Evolutionary conservation across 164 flowering plant species (phyloP).

Genomic region (Vitis vinifera): DNA sequence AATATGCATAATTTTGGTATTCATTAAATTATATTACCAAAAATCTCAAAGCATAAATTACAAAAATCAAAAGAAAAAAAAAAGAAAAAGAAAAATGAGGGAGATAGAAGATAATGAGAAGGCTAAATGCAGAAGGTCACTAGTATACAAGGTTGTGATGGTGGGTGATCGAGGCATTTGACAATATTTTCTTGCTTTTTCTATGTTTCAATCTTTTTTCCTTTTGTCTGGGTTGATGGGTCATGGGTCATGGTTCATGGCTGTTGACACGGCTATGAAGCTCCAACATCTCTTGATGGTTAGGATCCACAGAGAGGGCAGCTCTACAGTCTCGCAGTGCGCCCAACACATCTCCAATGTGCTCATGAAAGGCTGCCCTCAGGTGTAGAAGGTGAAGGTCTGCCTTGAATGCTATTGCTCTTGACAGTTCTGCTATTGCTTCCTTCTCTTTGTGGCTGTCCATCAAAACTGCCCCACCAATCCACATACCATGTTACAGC

Average conservation of each 20-base stretch:
- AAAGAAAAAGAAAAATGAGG: not conserved
- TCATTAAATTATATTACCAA: not conserved
- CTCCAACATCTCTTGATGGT: constrained; percentile 93
- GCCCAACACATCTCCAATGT: constrained; percentile 68
- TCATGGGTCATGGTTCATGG: constrained; percentile 63
- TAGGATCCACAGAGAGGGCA: constrained; percentile 93
- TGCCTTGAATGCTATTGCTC: constrained; percentile 94
- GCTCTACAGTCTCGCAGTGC: constrained; percentile 94
- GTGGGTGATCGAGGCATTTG: too few relatives aligned
- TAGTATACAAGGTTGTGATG: constrained; percentile 19
- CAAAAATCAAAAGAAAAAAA: constrained; percentile 4
- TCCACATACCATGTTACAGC: constrained; percentile 3
- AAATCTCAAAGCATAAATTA: constrained; percentile 9
- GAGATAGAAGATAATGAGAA: constrained; percentile 1
- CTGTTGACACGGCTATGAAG: constrained; percentile 90
- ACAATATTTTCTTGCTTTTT: constrained; percentile 1
- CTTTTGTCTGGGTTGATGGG: not conserved
- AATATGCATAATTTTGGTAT: not conserved
- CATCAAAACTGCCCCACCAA: constrained; percentile 73
- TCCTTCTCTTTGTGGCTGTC: constrained; percentile 90
- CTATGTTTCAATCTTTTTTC: not conserved
- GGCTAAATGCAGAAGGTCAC: constrained; percentile 12
- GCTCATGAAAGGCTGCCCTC: constrained; percentile 94
- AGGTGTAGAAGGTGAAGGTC: constrained; percentile 93
- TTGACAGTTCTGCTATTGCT: constrained; percentile 88